Evolutionary conservation across 2,329 filamentous ascomycete species (phyloP).

Genomic region (Fusarium sp.): DNA sequence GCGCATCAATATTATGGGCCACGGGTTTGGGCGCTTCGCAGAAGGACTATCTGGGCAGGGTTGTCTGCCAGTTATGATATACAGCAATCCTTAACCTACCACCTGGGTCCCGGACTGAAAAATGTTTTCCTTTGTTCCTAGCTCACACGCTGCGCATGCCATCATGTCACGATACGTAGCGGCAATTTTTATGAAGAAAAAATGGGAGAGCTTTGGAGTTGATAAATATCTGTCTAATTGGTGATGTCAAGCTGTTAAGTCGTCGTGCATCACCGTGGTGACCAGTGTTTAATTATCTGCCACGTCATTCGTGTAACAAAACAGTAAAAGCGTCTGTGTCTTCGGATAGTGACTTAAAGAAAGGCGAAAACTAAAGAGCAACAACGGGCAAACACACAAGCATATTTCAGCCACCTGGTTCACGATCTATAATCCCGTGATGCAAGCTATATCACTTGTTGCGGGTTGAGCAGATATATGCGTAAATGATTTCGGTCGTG

Average conservation of each 20-base stretch:
- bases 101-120: slow-evolving; percentile 37
- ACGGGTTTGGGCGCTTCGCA: slow-evolving; percentile 58
- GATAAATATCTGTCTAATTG: slow-evolving; percentile 54
- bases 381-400: background rate
- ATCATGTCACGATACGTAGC: slow-evolving; percentile 52
- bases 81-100: slow-evolving; percentile 46
- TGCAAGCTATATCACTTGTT: no score
- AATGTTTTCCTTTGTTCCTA: slow-evolving; percentile 57
- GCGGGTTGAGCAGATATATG: background rate
- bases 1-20: slow-evolving; percentile 55
- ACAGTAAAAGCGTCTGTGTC: background rate
- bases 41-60: slow-evolving; percentile 60
- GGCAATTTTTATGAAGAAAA: slow-evolving; percentile 52
- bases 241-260: slow-evolving; percentile 43
- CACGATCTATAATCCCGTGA: no score
- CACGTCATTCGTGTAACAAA: background rate
- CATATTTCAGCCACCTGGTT: background rate
- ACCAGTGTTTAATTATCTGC: background rate
- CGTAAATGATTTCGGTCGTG: background rate
- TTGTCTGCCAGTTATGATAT: slow-evolving; percentile 57
- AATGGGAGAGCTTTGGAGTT: slow-evolving; percentile 54
- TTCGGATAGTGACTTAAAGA: background rate
- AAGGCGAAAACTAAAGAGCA: background rate
- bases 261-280: background rate
- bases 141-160: slow-evolving; percentile 52